Evolutionary conservation across 805 yeast genomes (phyloP).

Genomic region (Schwanniomyces occidentalis): DNA sequence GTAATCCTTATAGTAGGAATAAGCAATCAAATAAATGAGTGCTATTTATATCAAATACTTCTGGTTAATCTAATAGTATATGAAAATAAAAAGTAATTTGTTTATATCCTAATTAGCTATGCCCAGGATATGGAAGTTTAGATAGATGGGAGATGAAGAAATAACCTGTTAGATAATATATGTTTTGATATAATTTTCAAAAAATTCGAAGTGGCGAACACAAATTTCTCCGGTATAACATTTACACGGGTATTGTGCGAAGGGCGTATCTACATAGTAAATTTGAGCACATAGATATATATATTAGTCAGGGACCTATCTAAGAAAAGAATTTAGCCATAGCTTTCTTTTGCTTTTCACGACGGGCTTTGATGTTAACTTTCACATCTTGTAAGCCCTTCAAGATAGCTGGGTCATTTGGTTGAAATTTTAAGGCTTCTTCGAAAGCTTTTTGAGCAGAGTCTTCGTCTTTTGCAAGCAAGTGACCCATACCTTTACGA

Average conservation of each 20-base stretch:
- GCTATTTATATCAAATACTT: slow-evolving; percentile 13
- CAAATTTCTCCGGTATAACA: slow-evolving; percentile 9
- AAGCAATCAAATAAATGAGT: slow-evolving; percentile 37
- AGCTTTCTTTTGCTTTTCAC: slow-evolving; percentile 71
- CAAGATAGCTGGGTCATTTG: slow-evolving; percentile 69
- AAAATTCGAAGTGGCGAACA: slow-evolving; percentile 14
- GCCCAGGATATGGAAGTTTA: slow-evolving; percentile 4
- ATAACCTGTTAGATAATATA: slow-evolving; percentile 1
- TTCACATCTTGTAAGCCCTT: slow-evolving; percentile 65
- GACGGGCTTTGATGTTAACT: slow-evolving; percentile 49
- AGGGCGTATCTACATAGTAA: slow-evolving; percentile 1
- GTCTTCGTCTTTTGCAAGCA: slow-evolving; percentile 64
- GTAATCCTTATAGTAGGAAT: slow-evolving; percentile 5
- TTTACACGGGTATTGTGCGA: slow-evolving; percentile 6
- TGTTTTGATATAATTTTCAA: slow-evolving; percentile 6
- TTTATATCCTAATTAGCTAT: slow-evolving; percentile 5
- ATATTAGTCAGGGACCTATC: slow-evolving; percentile 1
- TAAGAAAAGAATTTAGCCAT: slow-evolving; percentile 63
- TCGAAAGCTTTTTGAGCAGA: slow-evolving; percentile 66
- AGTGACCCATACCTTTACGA: slow-evolving; percentile 79
- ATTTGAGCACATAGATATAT: slow-evolving; percentile 2
- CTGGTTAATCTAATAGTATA: slow-evolving; percentile 7
- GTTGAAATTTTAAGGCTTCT: slow-evolving; percentile 62
- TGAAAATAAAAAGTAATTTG: slow-evolving; percentile 7
- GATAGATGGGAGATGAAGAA: slow-evolving; percentile 4